Percentiles rank a stretch among this genome's conserved stretches.
Conservation (phyloP, 129 eudicot species). For the Helianthus annuus region DNA sequence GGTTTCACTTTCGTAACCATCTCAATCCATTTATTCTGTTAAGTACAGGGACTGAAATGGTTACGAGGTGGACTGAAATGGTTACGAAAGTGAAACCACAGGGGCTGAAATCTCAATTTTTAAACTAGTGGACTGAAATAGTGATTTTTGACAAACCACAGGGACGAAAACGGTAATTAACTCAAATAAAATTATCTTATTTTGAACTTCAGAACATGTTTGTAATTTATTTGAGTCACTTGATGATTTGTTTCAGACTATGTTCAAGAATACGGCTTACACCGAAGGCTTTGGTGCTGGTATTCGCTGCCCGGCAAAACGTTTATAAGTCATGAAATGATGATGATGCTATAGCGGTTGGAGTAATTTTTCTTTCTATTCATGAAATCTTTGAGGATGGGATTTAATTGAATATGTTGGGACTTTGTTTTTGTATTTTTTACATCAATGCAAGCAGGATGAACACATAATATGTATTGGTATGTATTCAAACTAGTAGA, state of each 20-base stretch:
- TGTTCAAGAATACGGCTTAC: slow-evolving; percentile 72
- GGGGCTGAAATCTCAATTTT: no score
- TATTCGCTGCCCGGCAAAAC: slow-evolving; percentile 46
- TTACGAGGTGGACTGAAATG: no score
- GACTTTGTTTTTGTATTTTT: background rate
- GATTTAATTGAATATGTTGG: slow-evolving; percentile 15
- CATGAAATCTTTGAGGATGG: slow-evolving; percentile 6
- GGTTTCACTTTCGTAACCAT: no score
- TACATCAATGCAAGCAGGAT: background rate
- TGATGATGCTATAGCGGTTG: slow-evolving; percentile 12
- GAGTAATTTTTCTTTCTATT: slow-evolving; percentile 2
- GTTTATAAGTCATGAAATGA: slow-evolving; percentile 29
- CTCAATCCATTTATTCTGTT: no score
- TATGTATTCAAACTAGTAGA: no score
- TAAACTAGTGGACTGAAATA: no score
- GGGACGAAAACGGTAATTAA: no score
- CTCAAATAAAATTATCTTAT: no score
- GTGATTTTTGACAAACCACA: no score
- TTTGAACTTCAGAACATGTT: background rate
- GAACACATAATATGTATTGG: background rate
- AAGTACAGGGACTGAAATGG: no score
- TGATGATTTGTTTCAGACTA: slow-evolving; percentile 51
- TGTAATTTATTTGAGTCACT: background rate
- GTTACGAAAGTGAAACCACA: no score
- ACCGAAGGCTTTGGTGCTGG: slow-evolving; percentile 85